phyloP scores from a whole-genome alignment of 1,284 basidiomycete species.

The Blastosporella zonata region DNA sequence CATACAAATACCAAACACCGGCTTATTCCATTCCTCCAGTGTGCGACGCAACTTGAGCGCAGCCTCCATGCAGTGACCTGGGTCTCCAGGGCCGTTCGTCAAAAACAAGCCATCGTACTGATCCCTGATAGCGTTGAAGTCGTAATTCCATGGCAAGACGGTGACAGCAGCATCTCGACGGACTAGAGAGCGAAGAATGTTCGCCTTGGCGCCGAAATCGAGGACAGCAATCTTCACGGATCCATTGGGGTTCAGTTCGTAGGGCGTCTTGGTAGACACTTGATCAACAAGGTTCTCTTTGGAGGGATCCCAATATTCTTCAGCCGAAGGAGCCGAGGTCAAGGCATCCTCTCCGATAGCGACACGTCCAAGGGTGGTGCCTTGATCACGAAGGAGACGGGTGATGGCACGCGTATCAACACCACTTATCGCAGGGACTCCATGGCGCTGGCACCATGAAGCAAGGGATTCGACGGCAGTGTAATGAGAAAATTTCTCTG shows the following conservation, averaged over 20 bases:
- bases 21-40: conserved; percentile 86
- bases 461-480: conserved; percentile 88
- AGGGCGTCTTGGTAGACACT: conserved; percentile 85
- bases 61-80: conserved; percentile 86
- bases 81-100: conserved; percentile 96
- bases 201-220: conserved; percentile 97
- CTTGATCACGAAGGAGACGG: conserved; percentile 95
- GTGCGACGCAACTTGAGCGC: conserved; percentile 79
- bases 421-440: conserved; percentile 93
- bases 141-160: conserved; percentile 95
- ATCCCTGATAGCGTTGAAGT: conserved; percentile 90
- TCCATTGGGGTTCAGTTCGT: conserved; percentile 84
- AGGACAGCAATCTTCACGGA: conserved; percentile 92
- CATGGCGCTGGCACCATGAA: conserved; percentile 94
- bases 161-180: conserved; percentile 90
- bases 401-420: conserved; percentile 97
- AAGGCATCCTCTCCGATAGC: conserved; percentile 79
- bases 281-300: conserved; percentile 91
- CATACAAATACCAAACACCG: conserved; percentile 99
- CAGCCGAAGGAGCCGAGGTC: conserved; percentile 52
- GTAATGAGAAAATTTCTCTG: conserved; percentile 94
- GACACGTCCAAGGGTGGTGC: conserved; percentile 92
- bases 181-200: conserved; percentile 91
- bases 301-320: conserved; percentile 92
- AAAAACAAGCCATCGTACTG: conserved; percentile 95